Base-by-base conservation (phyloP, 2,329 filamentous ascomycete species). In the Trichoderma semiorbis region DNA sequence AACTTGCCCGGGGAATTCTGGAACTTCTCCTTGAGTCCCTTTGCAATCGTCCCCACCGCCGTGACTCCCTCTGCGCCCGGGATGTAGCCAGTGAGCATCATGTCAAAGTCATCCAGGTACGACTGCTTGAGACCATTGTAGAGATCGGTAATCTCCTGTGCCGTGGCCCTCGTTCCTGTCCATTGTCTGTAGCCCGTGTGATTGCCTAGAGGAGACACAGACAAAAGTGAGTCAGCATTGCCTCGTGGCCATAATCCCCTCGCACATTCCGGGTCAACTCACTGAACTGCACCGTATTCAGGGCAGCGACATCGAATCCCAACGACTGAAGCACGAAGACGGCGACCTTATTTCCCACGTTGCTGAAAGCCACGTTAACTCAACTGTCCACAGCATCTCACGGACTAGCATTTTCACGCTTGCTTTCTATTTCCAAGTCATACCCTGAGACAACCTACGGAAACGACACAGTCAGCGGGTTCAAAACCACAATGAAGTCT, bases 241-340 rank as follows among this genome's bases (percentile, higher is more conserved):
- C 18, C 32, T 32, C 10, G 12, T 12, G 2, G 12, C 36, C 34
- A 8, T 47, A 47, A 10, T 47, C 24, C 21, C 16, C 36, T 28
- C 61, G 11, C 14, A 26, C 24, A 26, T 28, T 43, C 26, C 63
- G 43, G 14, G 7, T 2, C 18, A 39, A 83, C 91, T 81, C 85
- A 97, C 95, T 98, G 84, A 98, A 99, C 78, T 99, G 93, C 7
- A 99, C 96, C 0, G 96, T 99, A 80, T 99, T 98, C 77, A 99
- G 87, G 3, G 94, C 93, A 10, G 94, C 92, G 7, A 98, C 95
- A 78, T 99, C 95, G 79, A 94, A 98, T 62, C 96, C 96, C 65
- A 99, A 84, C 1, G 93, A 92, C 81, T 99, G 95, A 87, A 99
- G 92, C 75, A 95, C 93, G 79, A 97, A 97, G 1, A 94, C 94